A percentile compares a stretch with the other conserved stretches of the same genome.
Conservation (phyloP, 1,284 basidiomycete species). For the Trichosporon sp. region DNA sequence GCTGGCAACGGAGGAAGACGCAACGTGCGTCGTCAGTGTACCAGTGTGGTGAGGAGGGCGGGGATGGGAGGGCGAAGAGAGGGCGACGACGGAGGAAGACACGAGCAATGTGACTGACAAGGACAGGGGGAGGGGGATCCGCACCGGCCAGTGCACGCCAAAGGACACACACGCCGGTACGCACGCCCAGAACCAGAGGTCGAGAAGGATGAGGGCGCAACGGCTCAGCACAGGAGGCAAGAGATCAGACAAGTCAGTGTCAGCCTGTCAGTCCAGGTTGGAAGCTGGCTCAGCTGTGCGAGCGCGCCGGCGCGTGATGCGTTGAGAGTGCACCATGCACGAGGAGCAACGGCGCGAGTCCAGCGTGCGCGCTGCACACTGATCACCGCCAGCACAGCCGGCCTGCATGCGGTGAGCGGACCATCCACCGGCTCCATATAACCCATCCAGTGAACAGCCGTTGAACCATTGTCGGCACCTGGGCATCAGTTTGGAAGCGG, state of each 20-base stretch:
- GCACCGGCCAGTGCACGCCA: conserved; percentile 4
- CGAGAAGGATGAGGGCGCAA: not conserved
- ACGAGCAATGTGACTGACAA: not conserved
- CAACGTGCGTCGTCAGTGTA: not conserved
- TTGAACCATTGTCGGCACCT: no score
- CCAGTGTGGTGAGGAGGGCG: no score
- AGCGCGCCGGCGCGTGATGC: no score
- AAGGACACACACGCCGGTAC: not conserved
- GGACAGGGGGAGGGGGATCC: not conserved
- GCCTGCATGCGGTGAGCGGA: no score
- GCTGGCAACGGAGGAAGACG: conserved; percentile 6
- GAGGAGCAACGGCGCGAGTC: not conserved
- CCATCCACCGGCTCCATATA: no score
- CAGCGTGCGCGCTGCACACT: not conserved
- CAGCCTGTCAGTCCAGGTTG: not conserved
- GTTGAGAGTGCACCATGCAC: not conserved
- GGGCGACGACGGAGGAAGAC: not conserved
- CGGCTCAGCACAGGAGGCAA: not conserved
- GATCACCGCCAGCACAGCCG: not conserved
- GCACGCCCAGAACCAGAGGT: not conserved
- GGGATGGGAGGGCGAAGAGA: not conserved
- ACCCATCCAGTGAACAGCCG: no score
- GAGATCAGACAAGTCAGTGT: not conserved
- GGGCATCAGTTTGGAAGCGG: no score
- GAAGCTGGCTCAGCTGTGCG: not conserved